Evolutionary conservation across 352 stramenopile species (phyloP).

Genomic region (Phytopythium ostracodes): DNA sequence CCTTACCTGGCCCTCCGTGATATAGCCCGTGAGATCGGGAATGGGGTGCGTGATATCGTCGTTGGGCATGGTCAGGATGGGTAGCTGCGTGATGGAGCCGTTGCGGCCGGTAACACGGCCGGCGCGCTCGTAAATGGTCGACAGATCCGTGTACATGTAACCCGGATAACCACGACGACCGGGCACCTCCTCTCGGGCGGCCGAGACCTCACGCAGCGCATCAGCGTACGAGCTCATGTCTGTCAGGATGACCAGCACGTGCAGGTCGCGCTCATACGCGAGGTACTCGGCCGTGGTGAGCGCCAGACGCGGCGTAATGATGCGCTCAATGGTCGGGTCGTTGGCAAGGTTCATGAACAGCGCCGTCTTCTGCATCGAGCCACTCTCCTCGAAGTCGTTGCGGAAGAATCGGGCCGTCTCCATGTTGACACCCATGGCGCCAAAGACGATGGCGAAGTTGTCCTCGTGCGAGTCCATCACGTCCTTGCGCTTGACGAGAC

Average conservation of each 20-base stretch:
- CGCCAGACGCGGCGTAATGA: slow-evolving; percentile 98
- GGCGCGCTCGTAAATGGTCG: slow-evolving; percentile 98
- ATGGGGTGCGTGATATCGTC: slow-evolving; percentile 99
- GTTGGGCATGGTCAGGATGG: slow-evolving; percentile 99
- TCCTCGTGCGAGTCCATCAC: slow-evolving; percentile 98
- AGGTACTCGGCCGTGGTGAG: slow-evolving; percentile 99
- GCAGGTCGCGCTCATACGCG: slow-evolving; percentile 98
- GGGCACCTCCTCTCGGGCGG: slow-evolving; percentile 94
- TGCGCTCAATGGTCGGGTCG: slow-evolving; percentile 99
- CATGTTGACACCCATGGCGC: slow-evolving; percentile 99
- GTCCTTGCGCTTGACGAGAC: slow-evolving; percentile 98
- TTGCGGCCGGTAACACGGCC: slow-evolving; percentile 97
- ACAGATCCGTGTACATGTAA: slow-evolving; percentile 99
- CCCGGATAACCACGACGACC: slow-evolving; percentile 98
- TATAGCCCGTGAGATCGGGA: slow-evolving; percentile 99
- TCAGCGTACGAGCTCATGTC: slow-evolving; percentile 99
- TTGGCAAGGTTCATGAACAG: slow-evolving; percentile 99
- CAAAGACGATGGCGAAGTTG: slow-evolving; percentile 99
- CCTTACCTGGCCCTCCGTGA: slow-evolving; percentile 96
- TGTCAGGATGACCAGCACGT: slow-evolving; percentile 99
- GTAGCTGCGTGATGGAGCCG: slow-evolving; percentile 98
- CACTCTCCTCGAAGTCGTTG: slow-evolving; percentile 97
- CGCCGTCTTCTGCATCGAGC: slow-evolving; percentile 98
- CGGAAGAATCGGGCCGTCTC: slow-evolving; percentile 97
- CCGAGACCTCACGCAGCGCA: slow-evolving; percentile 95